Evolutionary conservation across 305 asterid species (phyloP), one percentile per base, ranked within the genome.

Genomic region (Petunia hybrid): DNA sequence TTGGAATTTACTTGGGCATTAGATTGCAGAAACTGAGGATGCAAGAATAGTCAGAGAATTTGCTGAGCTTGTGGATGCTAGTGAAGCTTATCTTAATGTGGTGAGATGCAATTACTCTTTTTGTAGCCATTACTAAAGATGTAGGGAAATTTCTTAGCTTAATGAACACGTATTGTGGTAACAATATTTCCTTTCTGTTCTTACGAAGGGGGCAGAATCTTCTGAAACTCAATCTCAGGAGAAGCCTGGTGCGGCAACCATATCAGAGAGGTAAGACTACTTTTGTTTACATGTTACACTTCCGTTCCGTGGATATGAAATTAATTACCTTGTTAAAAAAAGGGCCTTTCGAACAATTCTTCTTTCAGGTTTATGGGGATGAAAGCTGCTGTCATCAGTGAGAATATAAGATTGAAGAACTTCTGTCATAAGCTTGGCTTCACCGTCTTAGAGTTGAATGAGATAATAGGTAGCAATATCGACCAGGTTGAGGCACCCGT

Each of bases 361-460:
- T 16, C 61, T 75, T 84, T 85, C 88, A 94, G 99, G 92, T 96
- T 96, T 88, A 93, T 91, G 97, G 99, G 99, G 78, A 86, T 96
- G 98, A 94, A 57, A 82, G 77, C 84, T 31, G 84, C 84, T 65
- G 70, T 82, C 53, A 39, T 76, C 55, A 89, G 91, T 14, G 88
- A 89, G 8, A 86, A 90, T 78, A 66, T 48, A 42, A 81, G 77
- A 45, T 65, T 91, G 87, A 89, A 85, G 78, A 81, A 86, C 14
- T 86, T 91, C 39, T 93, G 91, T 61, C 82, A 70, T 75, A 57
- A 84, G 61, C 76, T 84, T 38, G 91, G 88, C 48, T 60, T 88
- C 78, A 76, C 82, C 62, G 16, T 68, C 6, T 40, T 88, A 57
- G 80, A 57, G 77, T 13, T 57, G 35, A 43, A 85, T 36, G 78